A percentile compares a stretch with the other conserved stretches of the same genome.
These are phyloP conservation scores for Stephania japonica DNA, from an alignment of 164 flowering plant genomes.

Conservation along the genomic window DNA sequence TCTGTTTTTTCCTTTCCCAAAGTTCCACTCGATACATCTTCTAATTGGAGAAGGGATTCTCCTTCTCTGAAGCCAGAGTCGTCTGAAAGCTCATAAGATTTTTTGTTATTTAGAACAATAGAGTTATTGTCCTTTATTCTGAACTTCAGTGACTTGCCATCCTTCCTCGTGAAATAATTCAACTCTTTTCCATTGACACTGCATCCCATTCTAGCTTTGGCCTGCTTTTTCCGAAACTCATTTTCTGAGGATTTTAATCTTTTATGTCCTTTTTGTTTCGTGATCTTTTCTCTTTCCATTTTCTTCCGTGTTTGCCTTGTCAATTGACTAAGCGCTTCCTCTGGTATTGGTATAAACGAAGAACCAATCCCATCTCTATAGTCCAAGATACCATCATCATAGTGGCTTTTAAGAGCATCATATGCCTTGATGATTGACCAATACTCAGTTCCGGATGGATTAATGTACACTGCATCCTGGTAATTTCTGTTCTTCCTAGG, in stretches of 20 bases:
- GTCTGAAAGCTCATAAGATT: conserved; percentile 12
- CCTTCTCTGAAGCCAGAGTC: conserved; percentile 17
- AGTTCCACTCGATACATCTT: conserved; percentile 14
- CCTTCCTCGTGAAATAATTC: conserved; percentile 33
- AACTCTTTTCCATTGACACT: conserved; percentile 33
- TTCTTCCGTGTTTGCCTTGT: conserved; percentile 72
- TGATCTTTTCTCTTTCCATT: conserved; percentile 49
- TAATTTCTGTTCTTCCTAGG: conserved; percentile 52
- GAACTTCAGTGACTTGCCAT: conserved; percentile 32
- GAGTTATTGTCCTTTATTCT: conserved; percentile 23
- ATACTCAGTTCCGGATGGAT: conserved; percentile 44
- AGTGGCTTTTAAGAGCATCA: conserved; percentile 35
- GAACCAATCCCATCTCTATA: conserved; percentile 24
- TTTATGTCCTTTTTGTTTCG: conserved; percentile 31
- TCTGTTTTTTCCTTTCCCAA: conserved; percentile 5
- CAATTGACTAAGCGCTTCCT: conserved; percentile 54
- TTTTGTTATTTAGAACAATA: conserved; percentile 13
- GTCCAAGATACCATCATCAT: conserved; percentile 31
- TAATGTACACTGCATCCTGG: conserved; percentile 67
- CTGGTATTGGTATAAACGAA: conserved; percentile 48
- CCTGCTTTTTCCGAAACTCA: conserved; percentile 24
- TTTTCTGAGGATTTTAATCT: conserved; percentile 20
- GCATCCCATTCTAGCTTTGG: conserved; percentile 32
- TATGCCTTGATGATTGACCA: conserved; percentile 86
- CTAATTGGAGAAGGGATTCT: conserved; percentile 2